Percentiles rank a stretch among this genome's conserved stretches.
Conservation (phyloP, 257 asterid genomes). For the Rubia yunnanensis region DNA sequence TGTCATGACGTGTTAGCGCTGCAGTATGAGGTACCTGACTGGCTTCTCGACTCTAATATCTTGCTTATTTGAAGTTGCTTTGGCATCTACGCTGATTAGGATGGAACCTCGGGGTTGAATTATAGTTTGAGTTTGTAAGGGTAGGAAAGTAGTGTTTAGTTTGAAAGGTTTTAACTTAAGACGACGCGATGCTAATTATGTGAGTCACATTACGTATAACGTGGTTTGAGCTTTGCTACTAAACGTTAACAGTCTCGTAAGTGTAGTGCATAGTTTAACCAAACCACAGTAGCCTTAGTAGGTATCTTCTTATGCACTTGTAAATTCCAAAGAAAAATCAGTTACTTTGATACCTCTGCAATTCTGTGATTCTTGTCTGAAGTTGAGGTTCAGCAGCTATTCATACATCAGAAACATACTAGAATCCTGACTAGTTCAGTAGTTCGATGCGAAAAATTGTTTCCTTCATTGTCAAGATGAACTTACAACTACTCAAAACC, state of each 20-base stretch:
- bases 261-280: background rate
- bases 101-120: background rate
- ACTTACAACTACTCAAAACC: background rate
- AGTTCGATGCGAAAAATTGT: background rate
- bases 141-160: background rate
- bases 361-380: background rate
- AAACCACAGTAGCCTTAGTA: background rate
- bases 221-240: background rate
- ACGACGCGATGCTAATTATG: background rate
- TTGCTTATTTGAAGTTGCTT: background rate
- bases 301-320: background rate
- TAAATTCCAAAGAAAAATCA: background rate
- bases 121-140: background rate
- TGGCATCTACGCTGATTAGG: background rate
- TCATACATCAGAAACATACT: background rate
- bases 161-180: background rate
- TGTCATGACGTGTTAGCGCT: background rate
- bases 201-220: background rate
- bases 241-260: background rate
- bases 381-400: background rate
- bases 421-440: background rate
- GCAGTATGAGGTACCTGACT: background rate
- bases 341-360: background rate
- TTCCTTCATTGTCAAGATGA: background rate
- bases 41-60: background rate